Evolutionary conservation across 2,329 filamentous ascomycete species (phyloP).

Genomic region (Diaporthe caulivora): DNA sequence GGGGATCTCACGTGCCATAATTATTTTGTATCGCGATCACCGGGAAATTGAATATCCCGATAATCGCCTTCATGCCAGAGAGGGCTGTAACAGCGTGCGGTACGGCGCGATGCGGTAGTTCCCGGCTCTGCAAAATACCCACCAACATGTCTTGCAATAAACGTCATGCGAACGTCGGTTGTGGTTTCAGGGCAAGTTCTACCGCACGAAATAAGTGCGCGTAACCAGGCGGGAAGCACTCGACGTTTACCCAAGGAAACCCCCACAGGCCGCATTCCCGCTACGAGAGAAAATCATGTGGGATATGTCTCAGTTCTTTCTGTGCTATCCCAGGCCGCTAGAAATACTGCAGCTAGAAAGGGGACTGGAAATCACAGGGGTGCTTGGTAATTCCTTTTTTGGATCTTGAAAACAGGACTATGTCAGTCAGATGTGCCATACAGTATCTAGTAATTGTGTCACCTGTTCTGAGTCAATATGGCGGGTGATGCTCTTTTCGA

Average conservation of each 20-base stretch:
- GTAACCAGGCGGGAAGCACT: not conserved
- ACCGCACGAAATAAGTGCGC: not conserved
- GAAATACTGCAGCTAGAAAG: not conserved
- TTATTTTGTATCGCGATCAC: not conserved
- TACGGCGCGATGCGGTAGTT: not conserved
- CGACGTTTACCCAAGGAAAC: too few relatives aligned
- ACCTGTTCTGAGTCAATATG: not conserved
- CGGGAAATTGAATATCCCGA: not conserved
- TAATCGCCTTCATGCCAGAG: not conserved
- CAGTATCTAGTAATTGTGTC: not conserved
- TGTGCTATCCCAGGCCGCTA: not conserved
- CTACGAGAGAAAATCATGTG: not conserved
- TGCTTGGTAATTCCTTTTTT: not conserved
- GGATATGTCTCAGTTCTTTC: not conserved
- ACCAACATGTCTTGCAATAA: not conserved
- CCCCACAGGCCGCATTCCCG: constrained; percentile 3
- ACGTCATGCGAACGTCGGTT: not conserved
- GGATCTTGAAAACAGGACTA: too few relatives aligned
- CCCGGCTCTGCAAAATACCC: not conserved
- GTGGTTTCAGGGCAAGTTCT: not conserved
- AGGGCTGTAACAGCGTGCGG: not conserved
- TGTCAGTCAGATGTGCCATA: too few relatives aligned
- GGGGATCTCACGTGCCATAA: too few relatives aligned
- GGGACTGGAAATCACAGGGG: not conserved
- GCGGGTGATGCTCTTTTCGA: not conserved